Evolutionary conservation across 2,329 filamentous ascomycete species (phyloP), one percentile per base, ranked within the genome.

Genomic region (Akanthomyces uredinophilus): DNA sequence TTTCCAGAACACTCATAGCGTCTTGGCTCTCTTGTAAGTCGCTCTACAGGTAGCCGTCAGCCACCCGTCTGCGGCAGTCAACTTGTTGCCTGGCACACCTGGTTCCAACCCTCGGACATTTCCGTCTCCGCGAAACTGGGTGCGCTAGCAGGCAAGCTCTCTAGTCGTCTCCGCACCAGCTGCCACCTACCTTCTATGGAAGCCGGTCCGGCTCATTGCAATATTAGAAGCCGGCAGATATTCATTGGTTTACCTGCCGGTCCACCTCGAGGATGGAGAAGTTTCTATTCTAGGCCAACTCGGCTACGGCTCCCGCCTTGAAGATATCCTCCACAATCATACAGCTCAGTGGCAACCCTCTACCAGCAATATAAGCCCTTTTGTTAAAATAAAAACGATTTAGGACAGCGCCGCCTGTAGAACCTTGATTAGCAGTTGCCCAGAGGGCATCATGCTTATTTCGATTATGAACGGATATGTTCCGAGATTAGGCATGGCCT

Each of bases 101-200:
- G 32, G 27, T 35, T 35, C 7, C 7, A 11, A 8, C 7, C 32
- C 7, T 44, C 13, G 27, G 27, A 13, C 24, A 46, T 32, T 46
- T 44, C 52, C 4, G 29, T 43, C 37, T 32, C 41, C 20, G 20
- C 24, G 41, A 35, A 35, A 11, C n/a, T 37, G n/a, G 29, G 24
- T n/a, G 24, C 54, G 32, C 54, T 35, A 56, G 27, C 22, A 14
- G 53, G 4, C 41, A 37, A 16, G 27, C 52, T 43, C 18, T 22
- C 41, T 18, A 47, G 41, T 56, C 54, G 20, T 47, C 53, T n/a
- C 53, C 41, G 54, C 54, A 46, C 4, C 54, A 37, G 54, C 46
- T 60, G 44, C 46, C 47, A 60, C 56, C 56, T 60, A 60, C 47
- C 56, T 24, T 60, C 46, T 60, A 8, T 43, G 56, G 56, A 43